Conservation (phyloP, 2,329 filamentous ascomycete species). For the Fusarium tuaranense region DNA sequence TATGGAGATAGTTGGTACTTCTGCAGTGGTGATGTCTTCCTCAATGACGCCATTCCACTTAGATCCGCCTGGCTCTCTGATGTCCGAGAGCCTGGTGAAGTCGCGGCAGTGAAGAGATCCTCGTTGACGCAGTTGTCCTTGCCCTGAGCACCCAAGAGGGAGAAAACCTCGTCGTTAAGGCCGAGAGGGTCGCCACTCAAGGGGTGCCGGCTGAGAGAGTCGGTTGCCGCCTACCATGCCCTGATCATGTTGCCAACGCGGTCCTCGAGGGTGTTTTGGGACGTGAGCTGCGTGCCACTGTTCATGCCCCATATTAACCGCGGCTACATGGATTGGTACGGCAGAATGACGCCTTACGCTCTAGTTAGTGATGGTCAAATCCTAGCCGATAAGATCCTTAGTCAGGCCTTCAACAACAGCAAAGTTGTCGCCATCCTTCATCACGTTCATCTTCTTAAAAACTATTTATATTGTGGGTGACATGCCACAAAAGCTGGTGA, state of each 20-base stretch:
- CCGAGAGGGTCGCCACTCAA: constrained; percentile 7
- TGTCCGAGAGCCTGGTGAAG: not conserved
- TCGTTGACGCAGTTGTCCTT: not conserved
- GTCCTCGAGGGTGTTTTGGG: constrained; percentile 5
- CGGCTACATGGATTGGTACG: too few species aligned
- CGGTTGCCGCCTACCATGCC: not conserved
- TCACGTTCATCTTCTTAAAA: constrained; percentile 6
- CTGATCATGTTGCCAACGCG: constrained; percentile 5
- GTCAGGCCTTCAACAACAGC: not conserved
- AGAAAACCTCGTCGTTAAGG: constrained; percentile 7
- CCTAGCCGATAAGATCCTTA: not conserved
- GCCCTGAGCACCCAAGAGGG: not conserved
- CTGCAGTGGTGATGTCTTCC: not conserved
- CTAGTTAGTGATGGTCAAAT: constrained; percentile 1
- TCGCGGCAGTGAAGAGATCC: not conserved
- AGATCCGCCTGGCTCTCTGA: constrained; percentile 2
- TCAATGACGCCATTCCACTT: constrained; percentile 11
- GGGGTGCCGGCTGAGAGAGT: constrained; percentile 5
- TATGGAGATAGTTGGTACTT: too few species aligned
- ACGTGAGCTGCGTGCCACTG: not conserved
- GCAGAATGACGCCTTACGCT: not conserved
- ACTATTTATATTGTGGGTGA: too few species aligned
- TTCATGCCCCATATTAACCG: too few species aligned
- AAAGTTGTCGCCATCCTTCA: constrained; percentile 4
- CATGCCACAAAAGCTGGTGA: too few species aligned